These are phyloP conservation scores for Lentinula boryana DNA, from an alignment of 768 basidiomycete genomes.

Conservation along the genomic window DNA sequence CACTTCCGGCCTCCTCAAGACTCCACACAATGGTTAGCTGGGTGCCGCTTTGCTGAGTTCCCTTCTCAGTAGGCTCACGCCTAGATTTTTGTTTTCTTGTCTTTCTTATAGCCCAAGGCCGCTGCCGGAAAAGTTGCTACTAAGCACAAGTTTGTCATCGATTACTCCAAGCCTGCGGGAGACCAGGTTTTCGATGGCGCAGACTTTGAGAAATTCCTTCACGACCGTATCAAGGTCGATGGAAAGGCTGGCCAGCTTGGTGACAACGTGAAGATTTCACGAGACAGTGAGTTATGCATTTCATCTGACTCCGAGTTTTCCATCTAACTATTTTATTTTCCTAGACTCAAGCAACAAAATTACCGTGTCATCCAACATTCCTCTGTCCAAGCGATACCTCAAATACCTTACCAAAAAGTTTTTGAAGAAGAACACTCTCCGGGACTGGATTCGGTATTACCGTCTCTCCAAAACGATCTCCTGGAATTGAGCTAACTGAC, in stretches of 20 bases:
- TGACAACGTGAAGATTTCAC: slow-evolving; percentile 79
- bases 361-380: slow-evolving; percentile 78
- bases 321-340: not conserved
- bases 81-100: slow-evolving; percentile 26
- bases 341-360: slow-evolving; percentile 55
- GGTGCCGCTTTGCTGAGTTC: slow-evolving; percentile 83
- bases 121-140: slow-evolving; percentile 46
- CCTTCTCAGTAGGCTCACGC: slow-evolving; percentile 88
- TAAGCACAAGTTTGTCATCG: slow-evolving; percentile 79
- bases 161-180: slow-evolving; percentile 77
- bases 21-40: slow-evolving; percentile 60
- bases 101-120: slow-evolving; percentile 49
- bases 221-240: slow-evolving; percentile 91
- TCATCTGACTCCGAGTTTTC: not conserved
- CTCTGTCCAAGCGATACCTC: slow-evolving; percentile 95
- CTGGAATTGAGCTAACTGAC: slow-evolving; percentile 5
- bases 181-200: slow-evolving; percentile 56
- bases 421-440: slow-evolving; percentile 94
- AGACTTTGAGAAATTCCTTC: slow-evolving; percentile 79
- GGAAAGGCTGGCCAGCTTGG: slow-evolving; percentile 90
- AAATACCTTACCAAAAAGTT: slow-evolving; percentile 99
- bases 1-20: slow-evolving; percentile 21
- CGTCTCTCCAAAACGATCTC: not conserved
- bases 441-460: slow-evolving; percentile 90
- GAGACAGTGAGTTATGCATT: slow-evolving; percentile 60